Conservation (phyloP, 441 rosid genomes). For the Euphorbia corollata region DNA sequence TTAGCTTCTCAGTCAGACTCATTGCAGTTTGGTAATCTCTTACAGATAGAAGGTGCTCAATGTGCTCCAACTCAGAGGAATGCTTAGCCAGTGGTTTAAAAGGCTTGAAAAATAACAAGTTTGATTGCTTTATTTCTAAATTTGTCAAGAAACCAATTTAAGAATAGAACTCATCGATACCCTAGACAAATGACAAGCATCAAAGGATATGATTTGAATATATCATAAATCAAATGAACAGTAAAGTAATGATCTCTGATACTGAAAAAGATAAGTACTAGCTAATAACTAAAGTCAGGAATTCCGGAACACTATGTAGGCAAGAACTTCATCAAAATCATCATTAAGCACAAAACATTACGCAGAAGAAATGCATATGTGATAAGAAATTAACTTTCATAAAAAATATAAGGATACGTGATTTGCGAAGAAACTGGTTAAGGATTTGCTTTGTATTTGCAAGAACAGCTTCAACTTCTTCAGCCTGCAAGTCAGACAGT, state of each 20-base stretch:
- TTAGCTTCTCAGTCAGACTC: constrained; percentile 60
- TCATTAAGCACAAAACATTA: constrained; percentile 1
- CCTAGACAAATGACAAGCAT: constrained; percentile 8
- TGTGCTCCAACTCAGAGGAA: constrained; percentile 41
- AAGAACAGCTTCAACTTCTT: constrained; percentile 83
- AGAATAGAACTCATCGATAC: constrained; percentile 11
- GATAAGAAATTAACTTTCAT: constrained; percentile 9
- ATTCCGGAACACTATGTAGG: neutral
- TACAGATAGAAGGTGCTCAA: constrained; percentile 55
- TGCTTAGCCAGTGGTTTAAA: constrained; percentile 64
- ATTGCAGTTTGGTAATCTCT: constrained; percentile 57
- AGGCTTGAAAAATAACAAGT: constrained; percentile 70
- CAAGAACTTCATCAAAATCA: neutral
- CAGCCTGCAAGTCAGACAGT: constrained; percentile 40
- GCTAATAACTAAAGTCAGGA: neutral
- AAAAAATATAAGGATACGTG: constrained; percentile 56
- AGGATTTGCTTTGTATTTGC: constrained; percentile 96
- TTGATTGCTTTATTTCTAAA: constrained; percentile 70
- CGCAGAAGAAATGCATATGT: neutral
- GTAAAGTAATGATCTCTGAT: neutral
- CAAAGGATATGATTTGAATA: constrained; percentile 12
- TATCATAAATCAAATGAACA: neutral
- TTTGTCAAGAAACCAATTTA: constrained; percentile 42
- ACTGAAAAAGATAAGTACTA: neutral
- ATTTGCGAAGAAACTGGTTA: constrained; percentile 76